Conservation (phyloP, 139 green algal species). For the Nannochloris sp. region DNA sequence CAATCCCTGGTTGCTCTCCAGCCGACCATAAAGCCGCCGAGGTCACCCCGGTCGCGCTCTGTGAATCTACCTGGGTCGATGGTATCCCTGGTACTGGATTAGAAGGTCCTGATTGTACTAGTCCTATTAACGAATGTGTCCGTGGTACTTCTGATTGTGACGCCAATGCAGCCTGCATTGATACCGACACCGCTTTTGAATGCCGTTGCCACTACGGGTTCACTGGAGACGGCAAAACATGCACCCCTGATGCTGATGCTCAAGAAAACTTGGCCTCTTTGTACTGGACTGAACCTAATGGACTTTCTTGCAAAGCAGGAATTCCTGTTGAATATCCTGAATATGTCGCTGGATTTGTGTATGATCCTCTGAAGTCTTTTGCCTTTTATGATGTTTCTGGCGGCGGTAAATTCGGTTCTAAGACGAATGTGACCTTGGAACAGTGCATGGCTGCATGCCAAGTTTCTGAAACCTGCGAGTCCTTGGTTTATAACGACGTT, state of each 20-base stretch:
- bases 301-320: conserved; percentile 34
- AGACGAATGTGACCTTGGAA: conserved; percentile 20
- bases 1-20: neutral
- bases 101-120: conserved; percentile 40
- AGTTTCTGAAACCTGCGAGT: conserved; percentile 12
- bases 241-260: conserved; percentile 1
- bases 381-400: conserved; percentile 9
- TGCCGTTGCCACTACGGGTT: conserved; percentile 48
- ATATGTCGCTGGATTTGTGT: conserved; percentile 32
- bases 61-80: conserved; percentile 30
- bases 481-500: conserved; percentile 33
- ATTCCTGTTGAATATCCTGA: conserved; percentile 33
- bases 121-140: conserved; percentile 56
- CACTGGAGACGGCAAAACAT: conserved; percentile 21
- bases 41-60: conserved; percentile 6
- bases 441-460: conserved; percentile 33
- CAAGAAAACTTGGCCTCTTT: neutral
- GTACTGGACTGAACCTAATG: conserved; percentile 15
- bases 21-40: neutral
- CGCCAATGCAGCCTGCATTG: conserved; percentile 38
- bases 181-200: conserved; percentile 32
- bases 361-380: conserved; percentile 40
- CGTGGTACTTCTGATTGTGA: conserved; percentile 35
- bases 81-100: conserved; percentile 31
- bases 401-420: conserved; percentile 14